Base-by-base conservation (phyloP, 768 basidiomycete species). In the Rhizopogon vulgaris region DNA sequence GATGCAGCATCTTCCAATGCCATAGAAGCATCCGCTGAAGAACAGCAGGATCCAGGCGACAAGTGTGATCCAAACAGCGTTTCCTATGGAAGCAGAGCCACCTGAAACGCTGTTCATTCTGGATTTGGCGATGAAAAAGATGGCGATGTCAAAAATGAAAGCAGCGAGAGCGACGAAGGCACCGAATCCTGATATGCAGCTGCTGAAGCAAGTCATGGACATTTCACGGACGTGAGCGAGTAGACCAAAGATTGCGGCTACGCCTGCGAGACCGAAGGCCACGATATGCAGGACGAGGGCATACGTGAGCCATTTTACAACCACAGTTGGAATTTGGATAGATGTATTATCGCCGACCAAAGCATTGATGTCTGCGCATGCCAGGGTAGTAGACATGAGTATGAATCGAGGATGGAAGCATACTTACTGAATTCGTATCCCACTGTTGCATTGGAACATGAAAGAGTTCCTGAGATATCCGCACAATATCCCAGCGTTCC, bases 281-380 rank as follows among this genome's bases (percentile, higher is more conserved):
- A 93, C 83, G 54, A 96, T 83, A 65, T 98, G 94, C 14, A 98
- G 78, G 56, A 97, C 83, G 57, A 99, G 83, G 22, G 84, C 85
- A 62, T 95, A 95, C 9, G 96, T 98, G 63, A 97, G 73, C 91
- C 94, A 97, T 73, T 96, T 95, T 55, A 94, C 87, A 46, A 84
- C 78, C 6, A 91, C 80, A 51, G 82, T 73, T 1, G 94, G 92
- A 47, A 97, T 90, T 58, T 90, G 67, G 34, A 94, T 69, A 25
- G 73, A 60, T 2, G 79, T 71, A 3, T 75, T 69, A 65, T 90
- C 78, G 6, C 85, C 90, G 30, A 96, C 81, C 2, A 97, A 77
- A 36, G 73, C 63, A 61, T 94, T 91, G 58, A 94, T 81, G 60
- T 97, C 93, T 94, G 56, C 42, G 50, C 46, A 6, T 27, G 42